phyloP scores from a whole-genome alignment of 176 grass and related monocot species.

The Hordeum marinum region DNA sequence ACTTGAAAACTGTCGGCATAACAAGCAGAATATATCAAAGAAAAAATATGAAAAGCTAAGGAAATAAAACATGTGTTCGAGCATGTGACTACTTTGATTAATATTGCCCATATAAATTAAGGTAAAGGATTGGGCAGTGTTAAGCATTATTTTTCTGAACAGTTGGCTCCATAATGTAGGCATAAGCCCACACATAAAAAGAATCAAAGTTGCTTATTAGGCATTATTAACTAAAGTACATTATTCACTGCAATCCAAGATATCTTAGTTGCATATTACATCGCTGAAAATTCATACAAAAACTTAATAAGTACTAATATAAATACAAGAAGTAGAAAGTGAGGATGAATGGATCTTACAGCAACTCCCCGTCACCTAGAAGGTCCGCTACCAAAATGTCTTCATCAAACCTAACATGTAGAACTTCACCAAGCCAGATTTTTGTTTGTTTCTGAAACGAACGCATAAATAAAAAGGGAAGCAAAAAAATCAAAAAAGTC shows the following conservation, averaged over 20 bases:
- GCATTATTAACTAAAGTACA: not conserved
- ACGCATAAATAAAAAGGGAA: constrained; percentile 13
- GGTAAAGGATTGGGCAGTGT: not conserved
- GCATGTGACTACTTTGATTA: not conserved
- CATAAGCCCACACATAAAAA: not conserved
- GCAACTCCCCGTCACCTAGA: constrained; percentile 77
- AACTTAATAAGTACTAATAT: not conserved
- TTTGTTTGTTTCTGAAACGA: constrained; percentile 68
- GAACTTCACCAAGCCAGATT: constrained; percentile 93
- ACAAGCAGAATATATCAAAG: not conserved
- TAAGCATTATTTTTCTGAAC: not conserved
- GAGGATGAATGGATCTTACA: constrained; percentile 49
- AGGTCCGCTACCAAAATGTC: constrained; percentile 61
- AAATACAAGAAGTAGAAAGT: not conserved
- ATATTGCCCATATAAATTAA: not conserved
- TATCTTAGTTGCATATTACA: not conserved
- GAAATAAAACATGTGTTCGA: not conserved
- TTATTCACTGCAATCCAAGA: not conserved
- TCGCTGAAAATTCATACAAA: not conserved
- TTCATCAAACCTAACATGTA: constrained; percentile 74
- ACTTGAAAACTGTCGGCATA: constrained; percentile 65
- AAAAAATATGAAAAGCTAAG: not conserved
- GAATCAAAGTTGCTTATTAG: not conserved
- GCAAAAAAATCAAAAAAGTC: not conserved
- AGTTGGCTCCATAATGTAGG: not conserved